Percentiles rank a stretch among this genome's conserved stretches.
Evolutionary conservation across 805 yeast genomes (phyloP).

Genomic region (Starmerella etchellsii): DNA sequence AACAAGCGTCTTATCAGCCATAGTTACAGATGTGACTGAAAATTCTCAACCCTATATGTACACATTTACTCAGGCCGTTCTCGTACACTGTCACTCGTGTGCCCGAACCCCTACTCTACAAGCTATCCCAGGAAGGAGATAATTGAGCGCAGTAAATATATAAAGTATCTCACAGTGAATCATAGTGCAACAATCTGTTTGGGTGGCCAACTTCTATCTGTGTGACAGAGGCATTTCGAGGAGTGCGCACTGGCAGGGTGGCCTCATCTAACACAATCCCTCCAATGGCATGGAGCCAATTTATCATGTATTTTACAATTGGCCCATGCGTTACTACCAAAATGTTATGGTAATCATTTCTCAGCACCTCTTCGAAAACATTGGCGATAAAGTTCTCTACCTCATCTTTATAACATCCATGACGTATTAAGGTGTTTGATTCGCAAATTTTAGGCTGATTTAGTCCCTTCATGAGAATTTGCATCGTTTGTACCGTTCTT

Average conservation of each 20-base stretch:
- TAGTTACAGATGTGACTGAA: too few species aligned
- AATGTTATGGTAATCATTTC: neutral
- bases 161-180: too few species aligned
- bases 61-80: too few species aligned
- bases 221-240: too few species aligned
- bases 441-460: neutral
- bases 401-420: neutral
- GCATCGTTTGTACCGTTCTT: conserved; percentile 2
- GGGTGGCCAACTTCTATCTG: too few species aligned
- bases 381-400: neutral
- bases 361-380: neutral
- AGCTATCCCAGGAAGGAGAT: too few species aligned
- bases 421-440: neutral
- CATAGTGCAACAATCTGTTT: too few species aligned
- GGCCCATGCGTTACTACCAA: conserved; percentile 9
- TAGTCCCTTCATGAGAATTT: conserved; percentile 1
- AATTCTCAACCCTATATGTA: too few species aligned
- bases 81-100: too few species aligned
- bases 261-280: neutral
- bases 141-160: too few species aligned
- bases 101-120: too few species aligned
- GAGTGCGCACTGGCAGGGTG: too few species aligned
- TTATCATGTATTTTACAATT: conserved; percentile 5
- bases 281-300: conserved; percentile 2
- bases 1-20: conserved; percentile 22